phyloP scores from a whole-genome alignment of 225 moss, liverwort and hornwort species.

The Physcomitrium patens region DNA sequence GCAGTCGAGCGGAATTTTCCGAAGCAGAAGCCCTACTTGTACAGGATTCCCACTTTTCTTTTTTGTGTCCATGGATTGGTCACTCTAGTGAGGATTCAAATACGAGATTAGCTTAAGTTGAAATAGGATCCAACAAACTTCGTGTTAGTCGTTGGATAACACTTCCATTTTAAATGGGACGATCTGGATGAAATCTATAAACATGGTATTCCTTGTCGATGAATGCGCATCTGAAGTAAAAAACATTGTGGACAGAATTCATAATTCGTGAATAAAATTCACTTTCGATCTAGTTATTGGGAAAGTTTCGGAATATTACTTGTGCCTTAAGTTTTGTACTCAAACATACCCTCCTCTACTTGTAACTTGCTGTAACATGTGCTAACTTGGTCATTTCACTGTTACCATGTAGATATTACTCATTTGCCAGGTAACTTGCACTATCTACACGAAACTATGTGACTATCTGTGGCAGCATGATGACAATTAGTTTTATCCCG shows the following conservation, averaged over 20 bases:
- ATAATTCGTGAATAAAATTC: conserved; percentile 3
- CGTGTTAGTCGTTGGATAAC: conserved; percentile 24
- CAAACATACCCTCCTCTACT: no score
- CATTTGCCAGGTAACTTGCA: no score
- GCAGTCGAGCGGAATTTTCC: conserved; percentile 41
- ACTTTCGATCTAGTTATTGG: no score
- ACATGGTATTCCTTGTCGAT: conserved; percentile 26
- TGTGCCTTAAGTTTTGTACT: no score
- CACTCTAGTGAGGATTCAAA: conserved; percentile 26
- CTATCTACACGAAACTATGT: no score
- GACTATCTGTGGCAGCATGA: no score
- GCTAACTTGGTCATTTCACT: no score
- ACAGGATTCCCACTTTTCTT: conserved; percentile 40
- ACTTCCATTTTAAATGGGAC: conserved; percentile 26
- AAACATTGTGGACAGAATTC: conserved; percentile 23
- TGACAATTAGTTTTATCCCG: no score
- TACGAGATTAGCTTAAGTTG: conserved; percentile 27
- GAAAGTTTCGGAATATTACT: no score
- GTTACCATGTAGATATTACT: no score
- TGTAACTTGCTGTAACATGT: no score
- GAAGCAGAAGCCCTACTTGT: conserved; percentile 36
- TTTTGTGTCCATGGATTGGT: conserved; percentile 37
- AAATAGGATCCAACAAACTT: conserved; percentile 33
- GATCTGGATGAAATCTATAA: conserved; percentile 16
- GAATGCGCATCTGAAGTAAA: conserved; percentile 21